Conservation (phyloP, 306 rosid genomes). For the Begonia loranthoides region DNA sequence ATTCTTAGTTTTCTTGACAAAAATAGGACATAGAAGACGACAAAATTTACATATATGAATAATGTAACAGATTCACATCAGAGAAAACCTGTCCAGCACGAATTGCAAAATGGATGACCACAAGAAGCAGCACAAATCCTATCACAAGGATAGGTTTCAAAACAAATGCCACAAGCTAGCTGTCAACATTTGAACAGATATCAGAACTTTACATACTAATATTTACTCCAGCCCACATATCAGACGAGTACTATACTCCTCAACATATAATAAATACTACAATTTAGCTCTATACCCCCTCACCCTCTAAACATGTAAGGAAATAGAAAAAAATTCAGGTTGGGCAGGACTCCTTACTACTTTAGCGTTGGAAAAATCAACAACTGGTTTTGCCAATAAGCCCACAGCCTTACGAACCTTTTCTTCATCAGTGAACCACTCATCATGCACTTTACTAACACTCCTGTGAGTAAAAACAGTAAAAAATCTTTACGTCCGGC, state of each 20-base stretch:
- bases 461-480: constrained; percentile 29
- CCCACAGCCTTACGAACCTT: constrained; percentile 38
- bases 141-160: constrained; percentile 24
- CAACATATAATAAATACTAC: too few relatives aligned
- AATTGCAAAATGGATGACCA: constrained; percentile 34
- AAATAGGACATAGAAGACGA: too few relatives aligned
- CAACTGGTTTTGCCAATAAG: constrained; percentile 26
- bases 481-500: too few relatives aligned
- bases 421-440: constrained; percentile 51
- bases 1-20: too few relatives aligned
- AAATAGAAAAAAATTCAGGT: too few relatives aligned
- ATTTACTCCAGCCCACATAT: too few relatives aligned
- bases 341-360: constrained; percentile 34
- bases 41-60: too few relatives aligned
- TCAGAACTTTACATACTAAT: too few relatives aligned
- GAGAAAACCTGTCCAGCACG: constrained; percentile 41
- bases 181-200: constrained; percentile 12
- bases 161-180: constrained; percentile 39
- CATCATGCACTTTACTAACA: constrained; percentile 45
- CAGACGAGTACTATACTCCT: too few relatives aligned
- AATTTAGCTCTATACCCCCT: too few relatives aligned
- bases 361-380: constrained; percentile 16
- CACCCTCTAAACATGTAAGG: too few relatives aligned
- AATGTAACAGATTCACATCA: too few relatives aligned
- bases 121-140: constrained; percentile 24